phyloP scores from a whole-genome alignment of 257 asterid species.

The Forsythia viridissima region DNA sequence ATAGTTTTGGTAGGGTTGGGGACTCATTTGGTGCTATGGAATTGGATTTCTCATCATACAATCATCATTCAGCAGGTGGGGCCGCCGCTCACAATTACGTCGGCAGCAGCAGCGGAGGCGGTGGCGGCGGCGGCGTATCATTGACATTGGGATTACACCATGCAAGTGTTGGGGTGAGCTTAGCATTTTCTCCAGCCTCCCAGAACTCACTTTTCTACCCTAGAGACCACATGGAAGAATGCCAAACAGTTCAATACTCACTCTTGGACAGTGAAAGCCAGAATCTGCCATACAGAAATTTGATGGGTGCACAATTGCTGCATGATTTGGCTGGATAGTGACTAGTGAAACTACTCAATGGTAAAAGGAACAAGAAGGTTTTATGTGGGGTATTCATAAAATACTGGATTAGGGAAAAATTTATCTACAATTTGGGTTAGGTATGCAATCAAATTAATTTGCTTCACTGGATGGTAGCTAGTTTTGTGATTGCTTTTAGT shows the following conservation, averaged over 20 bases:
- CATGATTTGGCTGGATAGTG: conserved; percentile 79
- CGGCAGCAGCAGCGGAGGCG: conserved; percentile 13
- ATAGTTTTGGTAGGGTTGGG: conserved; percentile 28
- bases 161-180: conserved; percentile 50
- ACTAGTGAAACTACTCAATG: conserved; percentile 1
- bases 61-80: conserved; percentile 29
- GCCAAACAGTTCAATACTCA: conserved; percentile 69
- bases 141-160: conserved; percentile 81
- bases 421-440: conserved; percentile 39
- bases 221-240: conserved; percentile 74
- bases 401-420: conserved; percentile 33
- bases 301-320: conserved; percentile 95
- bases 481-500: conserved; percentile 21
- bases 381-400: conserved; percentile 30
- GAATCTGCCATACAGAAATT: conserved; percentile 72
- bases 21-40: conserved; percentile 50
- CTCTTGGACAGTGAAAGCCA: conserved; percentile 73
- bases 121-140: conserved; percentile 59
- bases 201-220: conserved; percentile 59
- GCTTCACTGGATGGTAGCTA: conserved; percentile 27
- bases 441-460: conserved; percentile 26
- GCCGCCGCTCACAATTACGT: neutral
- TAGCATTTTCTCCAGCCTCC: conserved; percentile 47
- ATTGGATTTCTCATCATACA: conserved; percentile 59
- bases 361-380: neutral